These are phyloP conservation scores for Penicillium sp. DNA, from an alignment of 2,329 filamentous ascomycete genomes.

Conservation along the genomic window DNA sequence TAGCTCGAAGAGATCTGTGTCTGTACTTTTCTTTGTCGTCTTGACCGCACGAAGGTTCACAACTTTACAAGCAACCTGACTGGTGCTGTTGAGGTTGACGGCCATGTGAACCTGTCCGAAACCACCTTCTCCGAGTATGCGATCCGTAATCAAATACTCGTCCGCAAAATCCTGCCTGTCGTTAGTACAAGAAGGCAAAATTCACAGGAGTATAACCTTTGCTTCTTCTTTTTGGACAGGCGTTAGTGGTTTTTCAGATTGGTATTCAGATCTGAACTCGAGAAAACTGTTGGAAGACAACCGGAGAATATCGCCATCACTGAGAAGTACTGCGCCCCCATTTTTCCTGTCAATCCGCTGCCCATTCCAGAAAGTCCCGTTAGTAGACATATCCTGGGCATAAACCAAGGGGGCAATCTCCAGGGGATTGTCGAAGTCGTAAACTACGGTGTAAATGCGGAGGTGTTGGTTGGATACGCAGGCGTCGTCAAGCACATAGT, in stretches of 20 bases:
- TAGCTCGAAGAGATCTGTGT: slow-evolving; percentile 9
- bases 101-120: slow-evolving; percentile 44
- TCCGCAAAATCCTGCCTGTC: background rate
- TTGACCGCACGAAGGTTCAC: slow-evolving; percentile 30
- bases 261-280: slow-evolving; percentile 17
- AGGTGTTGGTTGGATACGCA: slow-evolving; percentile 40
- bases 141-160: slow-evolving; percentile 34
- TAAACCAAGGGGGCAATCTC: slow-evolving; percentile 42
- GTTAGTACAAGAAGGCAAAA: background rate
- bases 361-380: slow-evolving; percentile 40
- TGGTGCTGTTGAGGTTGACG: slow-evolving; percentile 25
- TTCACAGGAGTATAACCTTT: slow-evolving; percentile 20
- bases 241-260: slow-evolving; percentile 6
- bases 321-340: slow-evolving; percentile 32
- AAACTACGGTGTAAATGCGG: slow-evolving; percentile 41
- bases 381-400: slow-evolving; percentile 40
- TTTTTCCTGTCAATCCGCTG: slow-evolving; percentile 29
- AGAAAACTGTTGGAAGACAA: slow-evolving; percentile 23
- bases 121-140: slow-evolving; percentile 40
- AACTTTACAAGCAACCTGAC: slow-evolving; percentile 46
- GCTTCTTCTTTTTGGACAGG: slow-evolving; percentile 32
- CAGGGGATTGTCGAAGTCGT: slow-evolving; percentile 34
- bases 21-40: background rate
- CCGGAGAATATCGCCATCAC: slow-evolving; percentile 34
- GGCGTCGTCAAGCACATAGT: slow-evolving; percentile 31